phyloP scores from a whole-genome alignment of 208 protist species.

The Borovskyia barvae region DNA sequence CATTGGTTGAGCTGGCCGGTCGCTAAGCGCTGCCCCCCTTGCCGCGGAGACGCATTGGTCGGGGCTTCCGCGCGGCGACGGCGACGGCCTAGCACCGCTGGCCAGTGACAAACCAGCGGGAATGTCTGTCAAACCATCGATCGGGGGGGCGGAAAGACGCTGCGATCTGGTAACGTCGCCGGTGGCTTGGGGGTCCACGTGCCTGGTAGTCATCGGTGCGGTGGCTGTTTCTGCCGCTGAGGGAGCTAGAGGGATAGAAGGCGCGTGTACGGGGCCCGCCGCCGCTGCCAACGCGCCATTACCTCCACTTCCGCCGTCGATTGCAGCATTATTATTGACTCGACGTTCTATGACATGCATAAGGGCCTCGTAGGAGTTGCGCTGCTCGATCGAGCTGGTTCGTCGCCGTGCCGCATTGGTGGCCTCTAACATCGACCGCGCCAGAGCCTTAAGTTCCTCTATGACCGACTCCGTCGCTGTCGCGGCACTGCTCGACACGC shows the following conservation, averaged over 20 bases:
- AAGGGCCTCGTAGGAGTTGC: constrained; percentile 68
- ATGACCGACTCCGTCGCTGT: constrained; percentile 70
- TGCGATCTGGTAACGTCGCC: constrained; percentile 3
- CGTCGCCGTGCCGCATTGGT: constrained; percentile 64
- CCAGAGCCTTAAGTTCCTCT: constrained; percentile 78
- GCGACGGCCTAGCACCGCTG: not conserved
- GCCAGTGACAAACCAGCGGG: constrained; percentile 15
- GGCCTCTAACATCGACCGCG: constrained; percentile 84
- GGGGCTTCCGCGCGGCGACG: constrained; percentile 8
- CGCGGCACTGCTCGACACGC: constrained; percentile 4
- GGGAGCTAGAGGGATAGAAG: not conserved
- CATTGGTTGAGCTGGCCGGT: too few relatives aligned
- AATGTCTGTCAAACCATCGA: constrained; percentile 31
- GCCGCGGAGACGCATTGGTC: constrained; percentile 6
- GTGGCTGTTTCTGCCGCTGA: not conserved
- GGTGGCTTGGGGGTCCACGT: constrained; percentile 9
- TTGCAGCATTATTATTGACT: constrained; percentile 3
- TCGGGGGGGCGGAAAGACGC: constrained; percentile 13
- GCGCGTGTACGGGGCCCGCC: not conserved
- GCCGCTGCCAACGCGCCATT: not conserved
- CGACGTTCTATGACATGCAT: constrained; percentile 60
- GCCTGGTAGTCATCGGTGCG: not conserved
- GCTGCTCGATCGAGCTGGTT: constrained; percentile 41
- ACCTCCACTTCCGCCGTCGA: not conserved
- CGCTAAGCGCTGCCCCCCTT: constrained; percentile 7